Evolutionary conservation across 1,139 yeast species (phyloP).

Genomic region (Diutina neorugosa): DNA sequence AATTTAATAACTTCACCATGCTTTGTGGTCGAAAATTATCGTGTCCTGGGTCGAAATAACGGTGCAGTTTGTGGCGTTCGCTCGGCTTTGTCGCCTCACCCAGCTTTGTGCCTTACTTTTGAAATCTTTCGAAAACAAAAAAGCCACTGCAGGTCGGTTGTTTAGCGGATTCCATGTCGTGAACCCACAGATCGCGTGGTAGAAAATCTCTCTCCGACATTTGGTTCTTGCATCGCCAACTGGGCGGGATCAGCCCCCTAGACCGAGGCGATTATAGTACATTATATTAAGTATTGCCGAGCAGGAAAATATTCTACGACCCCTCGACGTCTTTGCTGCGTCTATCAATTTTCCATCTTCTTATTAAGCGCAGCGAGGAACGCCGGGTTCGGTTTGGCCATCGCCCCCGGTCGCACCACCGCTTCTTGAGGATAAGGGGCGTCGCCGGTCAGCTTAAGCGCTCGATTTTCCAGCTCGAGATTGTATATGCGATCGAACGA

Average conservation of each 20-base stretch:
- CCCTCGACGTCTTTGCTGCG: background rate
- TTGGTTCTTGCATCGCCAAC: too few relatives aligned
- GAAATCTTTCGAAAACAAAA: background rate
- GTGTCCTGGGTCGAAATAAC: too few relatives aligned
- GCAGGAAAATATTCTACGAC: background rate
- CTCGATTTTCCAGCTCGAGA: conserved; percentile 20
- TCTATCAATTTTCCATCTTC: background rate
- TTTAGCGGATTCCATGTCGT: too few relatives aligned
- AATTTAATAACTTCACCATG: background rate
- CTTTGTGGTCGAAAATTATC: background rate
- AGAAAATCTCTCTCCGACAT: too few relatives aligned
- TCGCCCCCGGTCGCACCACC: background rate
- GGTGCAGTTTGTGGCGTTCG: background rate
- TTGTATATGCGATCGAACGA: conserved; percentile 26
- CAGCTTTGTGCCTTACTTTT: background rate
- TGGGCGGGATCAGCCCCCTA: too few relatives aligned
- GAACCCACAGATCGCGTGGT: too few relatives aligned
- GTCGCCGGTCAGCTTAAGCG: background rate
- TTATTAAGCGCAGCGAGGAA: background rate
- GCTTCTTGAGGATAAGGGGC: background rate
- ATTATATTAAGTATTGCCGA: background rate
- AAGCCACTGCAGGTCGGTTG: background rate
- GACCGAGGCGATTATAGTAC: background rate
- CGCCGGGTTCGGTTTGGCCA: conserved; percentile 4
- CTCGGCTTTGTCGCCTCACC: background rate